Percentiles rank a stretch among this genome's conserved stretches.
Conservation (phyloP, 495 filamentous ascomycete species). For the Penicillium egyptiacum region DNA sequence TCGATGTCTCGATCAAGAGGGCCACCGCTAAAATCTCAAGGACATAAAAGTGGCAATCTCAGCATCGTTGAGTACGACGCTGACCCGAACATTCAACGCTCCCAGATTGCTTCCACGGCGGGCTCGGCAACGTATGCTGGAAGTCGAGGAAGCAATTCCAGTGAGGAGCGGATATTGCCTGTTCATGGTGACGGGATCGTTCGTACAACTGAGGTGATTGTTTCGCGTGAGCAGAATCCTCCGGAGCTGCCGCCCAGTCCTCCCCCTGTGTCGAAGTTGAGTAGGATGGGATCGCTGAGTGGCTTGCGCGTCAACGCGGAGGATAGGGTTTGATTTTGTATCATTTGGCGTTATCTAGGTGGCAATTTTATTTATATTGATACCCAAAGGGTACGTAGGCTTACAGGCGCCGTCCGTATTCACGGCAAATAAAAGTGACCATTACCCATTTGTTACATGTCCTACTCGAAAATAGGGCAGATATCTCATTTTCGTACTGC, state of each 20-base stretch:
- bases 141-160: slow-evolving; percentile 16
- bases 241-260: neutral
- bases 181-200: slow-evolving; percentile 16
- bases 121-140: slow-evolving; percentile 10
- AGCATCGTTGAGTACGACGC: slow-evolving; percentile 6
- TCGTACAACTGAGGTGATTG: slow-evolving; percentile 24
- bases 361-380: neutral
- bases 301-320: neutral
- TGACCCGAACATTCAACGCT: neutral
- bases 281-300: neutral
- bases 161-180: slow-evolving; percentile 25
- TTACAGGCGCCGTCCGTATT: neutral
- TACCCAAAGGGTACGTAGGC: neutral
- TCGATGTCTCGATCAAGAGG: slow-evolving; percentile 17
- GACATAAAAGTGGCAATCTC: neutral
- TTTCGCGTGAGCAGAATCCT: slow-evolving; percentile 7
- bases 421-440: neutral
- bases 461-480: neutral
- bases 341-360: neutral
- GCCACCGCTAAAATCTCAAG: neutral
- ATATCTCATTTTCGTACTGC: no score
- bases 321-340: slow-evolving; percentile 11
- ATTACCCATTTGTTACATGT: neutral
- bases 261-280: neutral
- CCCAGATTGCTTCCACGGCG: neutral